Evolutionary conservation across 441 rosid species (phyloP).

Genomic region (Codiaeum variegatum): DNA sequence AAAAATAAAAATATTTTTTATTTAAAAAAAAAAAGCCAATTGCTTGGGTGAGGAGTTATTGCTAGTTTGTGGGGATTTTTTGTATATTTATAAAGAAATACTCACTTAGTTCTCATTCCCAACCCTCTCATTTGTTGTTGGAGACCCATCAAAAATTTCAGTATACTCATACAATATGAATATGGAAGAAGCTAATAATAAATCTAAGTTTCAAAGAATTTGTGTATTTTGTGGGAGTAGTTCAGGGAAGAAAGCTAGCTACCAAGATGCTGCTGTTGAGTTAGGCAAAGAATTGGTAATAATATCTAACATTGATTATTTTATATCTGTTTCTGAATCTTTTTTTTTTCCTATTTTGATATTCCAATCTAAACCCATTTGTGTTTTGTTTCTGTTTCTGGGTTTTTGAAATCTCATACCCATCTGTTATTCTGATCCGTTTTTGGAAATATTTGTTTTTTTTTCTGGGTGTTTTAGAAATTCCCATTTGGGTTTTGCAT

Average conservation of each 20-base stretch:
- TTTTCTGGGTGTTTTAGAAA: neutral
- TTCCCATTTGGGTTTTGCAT: neutral
- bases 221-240: slow-evolving; percentile 95
- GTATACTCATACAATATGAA: neutral
- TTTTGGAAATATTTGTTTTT: neutral
- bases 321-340: neutral
- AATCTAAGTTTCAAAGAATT: slow-evolving; percentile 75
- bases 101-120: slow-evolving; percentile 60
- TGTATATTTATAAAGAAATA: slow-evolving; percentile 25
- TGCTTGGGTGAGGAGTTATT: slow-evolving; percentile 9
- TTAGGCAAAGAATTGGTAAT: slow-evolving; percentile 82
- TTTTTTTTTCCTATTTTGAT: neutral
- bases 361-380: neutral
- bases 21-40: neutral
- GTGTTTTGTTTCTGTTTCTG: neutral
- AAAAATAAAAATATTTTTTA: too few species aligned
- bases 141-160: neutral
- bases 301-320: neutral
- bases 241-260: slow-evolving; percentile 77
- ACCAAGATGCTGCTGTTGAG: slow-evolving; percentile 86
- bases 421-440: neutral
- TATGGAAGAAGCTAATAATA: slow-evolving; percentile 47
- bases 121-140: slow-evolving; percentile 31
- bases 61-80: neutral
- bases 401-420: neutral